Evolutionary conservation across 306 rosid species (phyloP).

Genomic region (Vachellia collinsii): DNA sequence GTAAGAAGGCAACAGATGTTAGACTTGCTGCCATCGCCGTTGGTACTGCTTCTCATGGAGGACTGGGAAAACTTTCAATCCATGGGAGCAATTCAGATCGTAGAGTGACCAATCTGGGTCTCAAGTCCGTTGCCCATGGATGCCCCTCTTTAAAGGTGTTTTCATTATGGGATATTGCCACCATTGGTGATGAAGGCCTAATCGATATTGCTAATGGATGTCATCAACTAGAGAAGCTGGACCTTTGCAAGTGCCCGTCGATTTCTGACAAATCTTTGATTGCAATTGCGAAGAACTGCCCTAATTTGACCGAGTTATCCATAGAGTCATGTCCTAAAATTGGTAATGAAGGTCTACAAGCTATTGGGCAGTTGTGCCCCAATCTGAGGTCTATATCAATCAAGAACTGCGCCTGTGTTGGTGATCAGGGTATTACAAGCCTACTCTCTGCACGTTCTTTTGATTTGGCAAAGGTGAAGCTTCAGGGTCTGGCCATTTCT

Average conservation of each 20-base stretch:
- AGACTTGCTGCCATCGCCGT: constrained; percentile 95
- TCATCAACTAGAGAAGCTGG: constrained; percentile 82
- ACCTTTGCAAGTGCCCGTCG: constrained; percentile 73
- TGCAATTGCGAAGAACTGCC: constrained; percentile 77
- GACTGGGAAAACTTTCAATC: constrained; percentile 87
- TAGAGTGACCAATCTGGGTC: constrained; percentile 72
- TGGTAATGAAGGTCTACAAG: constrained; percentile 77
- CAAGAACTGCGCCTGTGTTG: constrained; percentile 67
- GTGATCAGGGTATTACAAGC: constrained; percentile 82
- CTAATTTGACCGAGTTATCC: constrained; percentile 67
- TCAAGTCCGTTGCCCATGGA: constrained; percentile 74
- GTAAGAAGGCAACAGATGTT: constrained; percentile 89
- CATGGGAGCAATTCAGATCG: constrained; percentile 67
- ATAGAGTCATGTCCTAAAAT: constrained; percentile 76
- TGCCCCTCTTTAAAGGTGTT: constrained; percentile 83
- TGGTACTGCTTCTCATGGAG: constrained; percentile 90
- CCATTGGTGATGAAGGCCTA: constrained; percentile 79
- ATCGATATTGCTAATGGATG: constrained; percentile 80
- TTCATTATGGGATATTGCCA: constrained; percentile 72
- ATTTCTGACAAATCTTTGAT: constrained; percentile 73
- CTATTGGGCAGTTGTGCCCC: constrained; percentile 74
- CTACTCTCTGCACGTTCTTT: constrained; percentile 63
- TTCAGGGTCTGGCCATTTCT: constrained; percentile 72
- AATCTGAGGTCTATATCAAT: constrained; percentile 69
- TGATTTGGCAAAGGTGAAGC: constrained; percentile 76